A percentile compares a stretch with the other conserved stretches of the same genome.
Evolutionary conservation across 1,139 yeast species (phyloP).

Genomic region (Hansenula sp.): DNA sequence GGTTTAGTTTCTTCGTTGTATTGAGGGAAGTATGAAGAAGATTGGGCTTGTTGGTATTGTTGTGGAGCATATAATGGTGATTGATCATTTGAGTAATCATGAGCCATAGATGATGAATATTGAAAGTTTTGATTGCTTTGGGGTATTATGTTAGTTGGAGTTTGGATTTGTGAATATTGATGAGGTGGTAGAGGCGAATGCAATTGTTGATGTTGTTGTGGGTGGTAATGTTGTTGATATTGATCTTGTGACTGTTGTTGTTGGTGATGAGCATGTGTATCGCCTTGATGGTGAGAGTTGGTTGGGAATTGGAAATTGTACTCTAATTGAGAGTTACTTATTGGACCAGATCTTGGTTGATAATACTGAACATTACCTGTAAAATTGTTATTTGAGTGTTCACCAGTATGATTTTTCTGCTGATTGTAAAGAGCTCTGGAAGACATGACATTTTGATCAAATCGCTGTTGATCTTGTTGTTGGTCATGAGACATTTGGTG

Average conservation of each 20-base stretch:
- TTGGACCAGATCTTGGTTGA: slow-evolving; percentile 2
- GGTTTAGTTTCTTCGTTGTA: not conserved
- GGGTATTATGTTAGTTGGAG: not conserved
- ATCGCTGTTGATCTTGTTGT: not conserved
- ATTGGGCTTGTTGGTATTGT: not conserved
- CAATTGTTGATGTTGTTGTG: not conserved
- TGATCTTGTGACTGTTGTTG: not conserved
- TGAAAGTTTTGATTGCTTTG: not conserved
- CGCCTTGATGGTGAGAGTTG: not conserved
- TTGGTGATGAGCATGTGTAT: not conserved
- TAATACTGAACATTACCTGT: not conserved
- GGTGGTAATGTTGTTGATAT: not conserved
- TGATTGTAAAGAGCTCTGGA: no score
- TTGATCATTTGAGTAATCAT: not conserved
- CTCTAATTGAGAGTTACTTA: not conserved
- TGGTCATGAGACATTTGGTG: not conserved
- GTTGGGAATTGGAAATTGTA: not conserved
- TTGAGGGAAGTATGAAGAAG: not conserved
- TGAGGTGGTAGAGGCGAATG: slow-evolving; percentile 1
- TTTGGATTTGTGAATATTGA: not conserved
- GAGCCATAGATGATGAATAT: not conserved
- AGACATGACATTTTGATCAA: no score
- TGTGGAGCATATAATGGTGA: not conserved
- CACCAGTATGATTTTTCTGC: not conserved
- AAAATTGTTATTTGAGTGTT: not conserved